Conservation (phyloP, 371 early-diverging fungal genomes). For the Quaeritorhiza haematococci region DNA sequence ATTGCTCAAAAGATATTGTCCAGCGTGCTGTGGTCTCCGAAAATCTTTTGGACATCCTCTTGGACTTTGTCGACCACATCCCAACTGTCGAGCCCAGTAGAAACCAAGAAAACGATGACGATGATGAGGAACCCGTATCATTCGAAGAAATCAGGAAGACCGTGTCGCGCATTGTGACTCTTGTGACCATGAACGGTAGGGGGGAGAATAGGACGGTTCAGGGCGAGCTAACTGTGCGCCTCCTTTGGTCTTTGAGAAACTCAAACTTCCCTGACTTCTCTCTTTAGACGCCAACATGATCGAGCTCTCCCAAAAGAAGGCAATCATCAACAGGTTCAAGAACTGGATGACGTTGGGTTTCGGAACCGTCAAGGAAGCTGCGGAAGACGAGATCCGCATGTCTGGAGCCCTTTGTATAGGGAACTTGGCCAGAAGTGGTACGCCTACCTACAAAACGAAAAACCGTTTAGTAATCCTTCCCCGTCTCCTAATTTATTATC, state of each 20-base stretch:
- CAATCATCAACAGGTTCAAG: constrained; percentile 33
- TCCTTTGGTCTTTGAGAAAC: not conserved
- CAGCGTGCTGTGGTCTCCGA: constrained; percentile 30
- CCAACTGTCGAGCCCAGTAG: constrained; percentile 6
- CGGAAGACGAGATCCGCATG: constrained; percentile 48
- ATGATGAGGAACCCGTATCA: constrained; percentile 8
- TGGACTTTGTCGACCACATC: constrained; percentile 43
- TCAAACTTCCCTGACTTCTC: not conserved
- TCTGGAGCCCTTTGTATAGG: constrained; percentile 47
- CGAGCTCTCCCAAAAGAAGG: constrained; percentile 24
- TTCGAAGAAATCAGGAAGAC: constrained; percentile 32
- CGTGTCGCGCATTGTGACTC: constrained; percentile 34
- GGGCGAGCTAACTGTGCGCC: too few species aligned
- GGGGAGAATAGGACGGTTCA: not conserved
- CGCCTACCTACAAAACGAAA: not conserved
- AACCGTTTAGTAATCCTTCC: not conserved
- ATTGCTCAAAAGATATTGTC: constrained; percentile 18
- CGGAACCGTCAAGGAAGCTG: constrained; percentile 11
- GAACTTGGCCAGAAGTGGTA: constrained; percentile 45
- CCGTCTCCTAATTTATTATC: not conserved
- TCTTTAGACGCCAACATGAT: constrained; percentile 38
- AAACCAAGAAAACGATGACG: not conserved
- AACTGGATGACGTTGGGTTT: constrained; percentile 34
- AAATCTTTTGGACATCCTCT: constrained; percentile 24
- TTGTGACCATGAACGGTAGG: constrained; percentile 43